Evolutionary conservation across 129 eudicot genomes (phyloP), one percentile per base, ranked within the genome.

Genomic region (Artemisia tridentata): DNA sequence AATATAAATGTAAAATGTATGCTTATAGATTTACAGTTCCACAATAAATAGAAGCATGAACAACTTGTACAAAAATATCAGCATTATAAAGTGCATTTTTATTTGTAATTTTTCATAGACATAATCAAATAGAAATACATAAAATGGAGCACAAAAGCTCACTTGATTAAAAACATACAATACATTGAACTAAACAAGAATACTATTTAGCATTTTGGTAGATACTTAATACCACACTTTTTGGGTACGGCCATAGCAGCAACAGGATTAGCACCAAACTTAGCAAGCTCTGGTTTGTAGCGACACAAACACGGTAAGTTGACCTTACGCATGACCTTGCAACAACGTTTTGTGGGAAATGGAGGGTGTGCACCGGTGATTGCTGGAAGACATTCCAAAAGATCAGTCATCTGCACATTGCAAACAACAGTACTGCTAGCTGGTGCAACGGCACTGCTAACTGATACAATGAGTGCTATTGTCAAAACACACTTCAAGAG

Each of bases 231-330:
- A 29, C 77, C 78, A 51, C 91, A 86, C 27, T 68, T 77, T 41
- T 71, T 66, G 8, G 91, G 91, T 46, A 86, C 3, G 0, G 69
- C 80, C 85, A 86, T 74, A 58, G 91, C 91, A 0, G 73, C 83
- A 0, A 56, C 73, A 11, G 88, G 87, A 65, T 86, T 76, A 11
- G 79, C 83, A 2, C 91, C 91, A 8, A 55, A 77, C 51, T 63
- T 75, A 17, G 53, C 49, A 8, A 86, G 76, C 21, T 86, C 43
- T 2, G 81, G 58, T 66, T 78, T 86, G 80, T 80, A 80, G 16
- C 53, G 75, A 73, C 91, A 86, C 0, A 86, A 68, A 65, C 91
- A 86, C 1, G 17, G 65, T 70, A 86, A 47, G 46, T 86, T 31
- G n/a, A 80, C 91, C 58, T 63, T 65, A 23, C 9, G 71, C 64